Percentiles rank a stretch among this genome's conserved stretches.
phyloP scores from a whole-genome alignment of 148 eudicot species.

The Rhododendron henanense region DNA sequence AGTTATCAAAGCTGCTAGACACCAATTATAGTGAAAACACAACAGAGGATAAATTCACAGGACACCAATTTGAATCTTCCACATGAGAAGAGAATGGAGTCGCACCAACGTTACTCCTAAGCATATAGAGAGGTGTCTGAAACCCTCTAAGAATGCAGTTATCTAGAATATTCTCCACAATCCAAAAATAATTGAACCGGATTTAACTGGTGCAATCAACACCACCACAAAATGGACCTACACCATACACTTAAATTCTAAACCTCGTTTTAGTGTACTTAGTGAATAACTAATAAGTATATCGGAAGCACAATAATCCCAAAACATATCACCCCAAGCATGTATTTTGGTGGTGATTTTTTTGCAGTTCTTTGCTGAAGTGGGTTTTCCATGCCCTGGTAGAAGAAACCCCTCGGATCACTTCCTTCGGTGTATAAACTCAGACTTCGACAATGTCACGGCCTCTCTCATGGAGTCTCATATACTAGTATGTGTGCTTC shows the following conservation, averaged over 20 bases:
- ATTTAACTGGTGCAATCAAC: neutral
- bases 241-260: neutral
- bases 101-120: neutral
- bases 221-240: neutral
- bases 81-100: neutral
- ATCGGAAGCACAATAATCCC: neutral
- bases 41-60: neutral
- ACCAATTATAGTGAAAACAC: neutral
- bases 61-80: neutral
- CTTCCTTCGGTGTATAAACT: slow-evolving; percentile 77
- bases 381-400: slow-evolving; percentile 88
- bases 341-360: neutral
- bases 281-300: neutral
- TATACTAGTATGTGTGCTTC: slow-evolving; percentile 16
- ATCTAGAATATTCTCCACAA: neutral
- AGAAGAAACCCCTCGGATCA: slow-evolving; percentile 86
- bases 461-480: slow-evolving; percentile 70
- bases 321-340: neutral
- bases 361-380: slow-evolving; percentile 74
- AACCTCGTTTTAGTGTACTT: neutral
- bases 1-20: neutral
- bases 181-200: neutral
- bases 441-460: slow-evolving; percentile 75
- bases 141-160: neutral
- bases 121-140: neutral